These are phyloP conservation scores for Rhizopogon vinicolor DNA, from an alignment of 768 basidiomycete species.

Conservation along the genomic window DNA sequence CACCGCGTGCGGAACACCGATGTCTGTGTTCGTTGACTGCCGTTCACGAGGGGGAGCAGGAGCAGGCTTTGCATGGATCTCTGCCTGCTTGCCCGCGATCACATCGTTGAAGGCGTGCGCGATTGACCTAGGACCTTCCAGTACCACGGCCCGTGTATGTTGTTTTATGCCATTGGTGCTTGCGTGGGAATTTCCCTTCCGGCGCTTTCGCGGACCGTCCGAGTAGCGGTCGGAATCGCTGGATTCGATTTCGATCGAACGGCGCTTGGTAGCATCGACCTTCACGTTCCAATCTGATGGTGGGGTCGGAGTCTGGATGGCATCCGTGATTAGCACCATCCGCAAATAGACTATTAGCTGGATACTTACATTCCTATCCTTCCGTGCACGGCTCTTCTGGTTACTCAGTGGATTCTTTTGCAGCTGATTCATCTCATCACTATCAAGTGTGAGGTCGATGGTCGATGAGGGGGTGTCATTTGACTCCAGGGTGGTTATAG, in stretches of 20 bases:
- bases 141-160: no score
- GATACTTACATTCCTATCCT: not conserved
- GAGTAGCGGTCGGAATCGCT: not conserved
- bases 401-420: not conserved
- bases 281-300: not conserved
- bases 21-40: no score
- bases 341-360: not conserved
- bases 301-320: not conserved
- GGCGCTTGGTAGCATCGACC: not conserved
- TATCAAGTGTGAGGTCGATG: not conserved
- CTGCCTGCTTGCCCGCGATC: no score
- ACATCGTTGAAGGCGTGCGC: no score
- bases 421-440: not conserved
- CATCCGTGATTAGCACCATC: not conserved
- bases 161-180: no score
- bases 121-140: no score
- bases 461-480: not conserved
- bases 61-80: no score
- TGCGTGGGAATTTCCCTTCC: not conserved
- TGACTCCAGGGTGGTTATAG: not conserved
- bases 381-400: not conserved
- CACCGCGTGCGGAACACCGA: not conserved
- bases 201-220: not conserved
- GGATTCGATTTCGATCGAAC: not conserved
- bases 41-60: no score